phyloP scores from a whole-genome alignment of 768 basidiomycete genomes.

The Hemileccinum impolitum region DNA sequence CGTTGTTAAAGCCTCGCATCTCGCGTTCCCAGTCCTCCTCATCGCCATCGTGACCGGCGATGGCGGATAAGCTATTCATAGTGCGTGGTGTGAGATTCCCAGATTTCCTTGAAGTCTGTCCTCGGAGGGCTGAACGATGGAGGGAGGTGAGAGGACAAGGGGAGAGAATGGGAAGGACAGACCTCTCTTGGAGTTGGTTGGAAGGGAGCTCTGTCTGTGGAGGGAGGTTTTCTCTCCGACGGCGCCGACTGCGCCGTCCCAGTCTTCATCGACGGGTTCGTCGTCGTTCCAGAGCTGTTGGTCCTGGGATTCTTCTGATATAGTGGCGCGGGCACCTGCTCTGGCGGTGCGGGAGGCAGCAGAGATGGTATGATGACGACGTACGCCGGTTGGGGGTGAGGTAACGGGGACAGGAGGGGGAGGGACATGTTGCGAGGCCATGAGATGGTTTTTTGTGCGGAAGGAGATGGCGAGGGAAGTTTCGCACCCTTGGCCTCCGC shows the following conservation, averaged over 20 bases:
- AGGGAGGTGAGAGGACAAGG: conserved; percentile 1
- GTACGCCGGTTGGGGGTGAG: conserved; percentile 47
- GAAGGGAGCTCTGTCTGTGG: conserved; percentile 78
- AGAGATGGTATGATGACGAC: conserved; percentile 82
- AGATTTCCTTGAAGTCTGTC: conserved; percentile 45
- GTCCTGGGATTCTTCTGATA: conserved; percentile 64
- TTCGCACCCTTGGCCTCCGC: conserved; percentile 25
- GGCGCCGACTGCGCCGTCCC: conserved; percentile 78
- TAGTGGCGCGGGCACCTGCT: conserved; percentile 55
- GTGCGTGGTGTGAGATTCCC: conserved; percentile 68
- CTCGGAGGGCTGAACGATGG: conserved; percentile 46
- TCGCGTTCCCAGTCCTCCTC: conserved; percentile 85
- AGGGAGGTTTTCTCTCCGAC: conserved; percentile 80
- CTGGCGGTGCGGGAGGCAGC: conserved; percentile 66
- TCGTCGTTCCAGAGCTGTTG: conserved; percentile 67
- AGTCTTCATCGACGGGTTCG: conserved; percentile 74
- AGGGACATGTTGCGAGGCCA: conserved; percentile 40
- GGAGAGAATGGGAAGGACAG: conserved; percentile 15
- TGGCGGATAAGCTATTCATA: conserved; percentile 79
- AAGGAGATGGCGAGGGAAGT: not conserved
- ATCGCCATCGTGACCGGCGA: conserved; percentile 83
- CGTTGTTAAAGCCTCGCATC: conserved; percentile 52
- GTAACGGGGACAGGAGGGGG: conserved; percentile 41
- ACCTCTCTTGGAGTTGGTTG: conserved; percentile 79
- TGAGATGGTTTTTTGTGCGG: conserved; percentile 18